Conservation (phyloP, 768 basidiomycete genomes). For the Suillus spraguei region DNA sequence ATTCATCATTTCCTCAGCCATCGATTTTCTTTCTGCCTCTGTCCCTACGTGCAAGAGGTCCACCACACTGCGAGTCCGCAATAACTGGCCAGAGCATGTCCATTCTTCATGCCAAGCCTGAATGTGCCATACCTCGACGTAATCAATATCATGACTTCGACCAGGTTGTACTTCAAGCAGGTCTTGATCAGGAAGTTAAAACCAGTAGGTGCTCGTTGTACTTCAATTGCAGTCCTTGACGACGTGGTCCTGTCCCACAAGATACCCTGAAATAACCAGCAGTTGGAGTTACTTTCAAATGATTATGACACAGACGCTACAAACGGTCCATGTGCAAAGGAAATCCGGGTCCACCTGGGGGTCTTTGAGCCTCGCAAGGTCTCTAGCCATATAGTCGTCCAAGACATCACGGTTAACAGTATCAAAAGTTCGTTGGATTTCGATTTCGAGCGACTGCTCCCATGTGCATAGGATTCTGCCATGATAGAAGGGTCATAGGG, state of each 20-base stretch:
- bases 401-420: neutral
- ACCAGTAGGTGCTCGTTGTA: neutral
- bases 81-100: slow-evolving; percentile 20
- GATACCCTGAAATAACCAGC: neutral
- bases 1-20: slow-evolving; percentile 22
- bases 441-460: slow-evolving; percentile 9
- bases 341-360: slow-evolving; percentile 5
- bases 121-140: slow-evolving; percentile 8
- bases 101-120: slow-evolving; percentile 6
- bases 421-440: slow-evolving; percentile 4
- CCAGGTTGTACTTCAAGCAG: slow-evolving; percentile 4
- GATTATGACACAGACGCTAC: neutral
- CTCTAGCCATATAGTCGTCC: slow-evolving; percentile 5
- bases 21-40: neutral
- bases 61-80: slow-evolving; percentile 4
- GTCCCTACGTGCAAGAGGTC: slow-evolving; percentile 10
- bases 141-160: slow-evolving; percentile 8
- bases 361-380: slow-evolving; percentile 5
- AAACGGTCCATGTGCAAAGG: slow-evolving; percentile 8
- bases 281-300: neutral
- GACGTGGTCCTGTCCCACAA: slow-evolving; percentile 2
- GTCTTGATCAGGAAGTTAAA: slow-evolving; percentile 5
- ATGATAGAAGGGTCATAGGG: slow-evolving; percentile 6
- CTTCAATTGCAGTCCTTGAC: slow-evolving; percentile 1
- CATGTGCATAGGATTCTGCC: slow-evolving; percentile 9